phyloP scores from a whole-genome alignment of 371 early-diverging fungal species.

The Fennellomyces sp. region DNA sequence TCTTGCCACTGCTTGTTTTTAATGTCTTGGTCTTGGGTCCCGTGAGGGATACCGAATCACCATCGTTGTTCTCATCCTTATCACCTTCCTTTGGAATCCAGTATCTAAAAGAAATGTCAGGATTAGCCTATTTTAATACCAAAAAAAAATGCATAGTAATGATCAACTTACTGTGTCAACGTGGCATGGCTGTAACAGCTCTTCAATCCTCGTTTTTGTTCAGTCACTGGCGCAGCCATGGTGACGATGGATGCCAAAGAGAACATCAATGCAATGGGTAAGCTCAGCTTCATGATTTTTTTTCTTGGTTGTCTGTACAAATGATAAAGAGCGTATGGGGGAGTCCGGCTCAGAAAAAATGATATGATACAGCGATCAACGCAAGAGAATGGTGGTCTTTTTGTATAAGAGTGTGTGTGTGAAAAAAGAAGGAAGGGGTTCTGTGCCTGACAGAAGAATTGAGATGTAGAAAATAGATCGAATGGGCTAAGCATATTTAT shows the following conservation, averaged over 20 bases:
- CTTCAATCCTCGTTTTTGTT: constrained; percentile 13
- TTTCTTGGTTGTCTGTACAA: not conserved
- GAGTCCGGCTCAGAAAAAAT: constrained; percentile 10
- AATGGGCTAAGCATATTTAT: too few species aligned
- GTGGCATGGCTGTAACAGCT: constrained; percentile 23
- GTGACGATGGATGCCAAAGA: constrained; percentile 5
- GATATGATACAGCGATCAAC: constrained; percentile 9
- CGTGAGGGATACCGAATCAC: constrained; percentile 16
- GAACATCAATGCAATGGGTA: not conserved
- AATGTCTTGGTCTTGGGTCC: constrained; percentile 22
- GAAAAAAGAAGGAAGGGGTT: not conserved
- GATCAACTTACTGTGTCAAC: constrained; percentile 15
- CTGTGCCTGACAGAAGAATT: constrained; percentile 10
- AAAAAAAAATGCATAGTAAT: not conserved
- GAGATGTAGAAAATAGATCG: too few species aligned
- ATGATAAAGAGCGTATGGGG: not conserved
- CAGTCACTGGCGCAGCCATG: constrained; percentile 13
- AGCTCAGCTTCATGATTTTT: not conserved
- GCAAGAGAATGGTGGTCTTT: too few species aligned
- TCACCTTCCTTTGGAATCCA: constrained; percentile 37
- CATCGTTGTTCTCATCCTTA: constrained; percentile 23
- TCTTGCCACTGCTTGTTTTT: constrained; percentile 15
- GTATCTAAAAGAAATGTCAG: constrained; percentile 8
- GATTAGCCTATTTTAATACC: not conserved
- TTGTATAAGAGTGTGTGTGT: constrained; percentile 3